Conservation (phyloP, 2,329 filamentous ascomycete species). For the Fusarium duplospermum region DNA sequence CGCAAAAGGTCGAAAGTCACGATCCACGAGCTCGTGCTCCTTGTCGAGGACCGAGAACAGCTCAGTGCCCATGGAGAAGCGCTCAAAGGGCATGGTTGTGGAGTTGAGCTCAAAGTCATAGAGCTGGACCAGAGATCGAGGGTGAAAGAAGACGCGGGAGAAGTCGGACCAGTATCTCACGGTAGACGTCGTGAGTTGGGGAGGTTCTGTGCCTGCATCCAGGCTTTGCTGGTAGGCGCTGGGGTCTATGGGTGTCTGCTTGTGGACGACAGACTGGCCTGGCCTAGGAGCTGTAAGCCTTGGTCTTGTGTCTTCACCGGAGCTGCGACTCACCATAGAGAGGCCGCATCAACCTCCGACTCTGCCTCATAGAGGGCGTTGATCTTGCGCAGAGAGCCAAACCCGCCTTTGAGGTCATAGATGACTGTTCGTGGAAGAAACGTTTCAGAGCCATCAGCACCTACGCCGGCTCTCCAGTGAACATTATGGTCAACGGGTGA, state of each 20-base stretch:
- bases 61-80: conserved; percentile 85
- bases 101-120: conserved; percentile 89
- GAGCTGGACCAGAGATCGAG: conserved; percentile 85
- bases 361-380: conserved; percentile 84
- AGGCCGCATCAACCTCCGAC: conserved; percentile 47
- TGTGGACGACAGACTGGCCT: conserved; percentile 75
- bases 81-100: conserved; percentile 85
- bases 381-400: conserved; percentile 87
- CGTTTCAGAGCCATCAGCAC: conserved; percentile 86
- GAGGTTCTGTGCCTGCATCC: conserved; percentile 75
- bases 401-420: conserved; percentile 94
- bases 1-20: conserved; percentile 87
- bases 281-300: conserved; percentile 60
- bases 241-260: conserved; percentile 73
- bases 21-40: conserved; percentile 87
- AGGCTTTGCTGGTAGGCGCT: conserved; percentile 84
- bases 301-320: too few relatives aligned
- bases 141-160: conserved; percentile 92
- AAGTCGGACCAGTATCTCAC: conserved; percentile 99
- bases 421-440: conserved; percentile 92
- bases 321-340: conserved; percentile 49
- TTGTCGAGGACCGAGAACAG: conserved; percentile 79
- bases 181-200: conserved; percentile 72
- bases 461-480: conserved; percentile 87
- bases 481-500: conserved; percentile 66